Percentiles rank a stretch among this genome's conserved stretches.
Evolutionary conservation across 352 stramenopile species (phyloP).

Genomic region (Elongisporangium senticosum): DNA sequence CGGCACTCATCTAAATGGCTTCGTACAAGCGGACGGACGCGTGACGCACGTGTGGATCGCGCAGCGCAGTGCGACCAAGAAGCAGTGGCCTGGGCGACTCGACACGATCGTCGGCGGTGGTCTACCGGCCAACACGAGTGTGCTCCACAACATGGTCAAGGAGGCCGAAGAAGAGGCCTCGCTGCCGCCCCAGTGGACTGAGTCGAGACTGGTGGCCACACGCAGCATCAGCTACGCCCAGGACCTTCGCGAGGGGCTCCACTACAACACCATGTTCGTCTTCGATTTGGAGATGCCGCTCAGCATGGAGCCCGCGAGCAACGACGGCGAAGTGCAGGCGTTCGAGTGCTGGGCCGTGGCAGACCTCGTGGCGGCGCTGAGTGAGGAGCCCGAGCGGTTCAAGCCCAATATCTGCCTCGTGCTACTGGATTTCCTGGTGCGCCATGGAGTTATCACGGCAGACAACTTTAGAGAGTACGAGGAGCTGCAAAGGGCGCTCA

Average conservation of each 20-base stretch:
- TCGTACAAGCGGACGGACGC: slow-evolving; percentile 22
- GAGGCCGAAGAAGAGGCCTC: slow-evolving; percentile 60
- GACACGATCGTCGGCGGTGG: slow-evolving; percentile 65
- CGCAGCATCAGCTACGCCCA: slow-evolving; percentile 55
- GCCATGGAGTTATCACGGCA: slow-evolving; percentile 54
- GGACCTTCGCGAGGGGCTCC: slow-evolving; percentile 45
- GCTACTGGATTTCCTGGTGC: slow-evolving; percentile 60
- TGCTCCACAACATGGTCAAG: slow-evolving; percentile 71
- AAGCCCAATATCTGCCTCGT: slow-evolving; percentile 70
- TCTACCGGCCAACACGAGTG: slow-evolving; percentile 37
- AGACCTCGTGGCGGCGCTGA: slow-evolving; percentile 28
- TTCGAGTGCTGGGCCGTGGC: slow-evolving; percentile 49
- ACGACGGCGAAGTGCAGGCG: slow-evolving; percentile 54
- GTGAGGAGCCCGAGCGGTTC: slow-evolving; percentile 45
- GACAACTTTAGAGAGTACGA: slow-evolving; percentile 50
- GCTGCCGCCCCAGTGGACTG: slow-evolving; percentile 30
- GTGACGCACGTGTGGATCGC: slow-evolving; percentile 61
- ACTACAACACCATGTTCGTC: slow-evolving; percentile 68
- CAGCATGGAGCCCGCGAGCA: slow-evolving; percentile 29
- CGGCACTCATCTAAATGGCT: slow-evolving; percentile 70
- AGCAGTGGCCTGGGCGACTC: slow-evolving; percentile 39
- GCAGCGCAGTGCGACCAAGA: slow-evolving; percentile 41
- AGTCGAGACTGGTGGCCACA: slow-evolving; percentile 21
- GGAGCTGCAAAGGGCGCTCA: slow-evolving; percentile 27
- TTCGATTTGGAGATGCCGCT: slow-evolving; percentile 56